Conservation (phyloP, 768 basidiomycete species). For the Mycena galopus region DNA sequence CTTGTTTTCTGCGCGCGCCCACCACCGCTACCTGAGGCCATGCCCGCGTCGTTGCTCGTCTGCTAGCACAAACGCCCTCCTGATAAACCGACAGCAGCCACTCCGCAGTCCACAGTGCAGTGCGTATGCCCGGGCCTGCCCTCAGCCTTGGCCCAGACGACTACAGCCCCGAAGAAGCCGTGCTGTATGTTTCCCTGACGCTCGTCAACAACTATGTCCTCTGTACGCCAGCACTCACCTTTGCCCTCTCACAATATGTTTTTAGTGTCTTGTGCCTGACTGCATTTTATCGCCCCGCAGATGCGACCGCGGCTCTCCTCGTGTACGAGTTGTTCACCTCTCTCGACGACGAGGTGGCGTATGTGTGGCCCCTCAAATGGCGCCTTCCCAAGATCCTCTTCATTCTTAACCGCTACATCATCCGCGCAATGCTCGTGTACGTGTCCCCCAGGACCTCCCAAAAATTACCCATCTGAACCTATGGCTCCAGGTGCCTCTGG, state of each 20-base stretch:
- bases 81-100: not conserved
- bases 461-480: not conserved
- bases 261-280: not conserved
- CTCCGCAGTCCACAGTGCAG: too few species aligned
- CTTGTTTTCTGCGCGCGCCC: not conserved
- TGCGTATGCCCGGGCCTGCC: not conserved
- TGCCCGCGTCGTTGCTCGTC: not conserved
- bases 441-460: not conserved
- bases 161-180: not conserved
- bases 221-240: not conserved
- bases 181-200: not conserved
- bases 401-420: slow-evolving; percentile 36
- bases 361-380: slow-evolving; percentile 33
- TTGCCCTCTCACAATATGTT: not conserved
- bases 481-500: slow-evolving; percentile 24
- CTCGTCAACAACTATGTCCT: not conserved
- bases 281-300: not conserved
- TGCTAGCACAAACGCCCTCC: too few species aligned
- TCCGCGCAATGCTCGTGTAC: slow-evolving; percentile 28
- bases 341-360: slow-evolving; percentile 32
- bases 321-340: slow-evolving; percentile 34
- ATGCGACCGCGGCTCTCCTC: not conserved
- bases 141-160: not conserved
- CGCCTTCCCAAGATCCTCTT: slow-evolving; percentile 34
- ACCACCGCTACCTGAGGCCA: not conserved